Conservation (phyloP, 495 filamentous ascomycete species). For the Cairneyella variabilis region DNA sequence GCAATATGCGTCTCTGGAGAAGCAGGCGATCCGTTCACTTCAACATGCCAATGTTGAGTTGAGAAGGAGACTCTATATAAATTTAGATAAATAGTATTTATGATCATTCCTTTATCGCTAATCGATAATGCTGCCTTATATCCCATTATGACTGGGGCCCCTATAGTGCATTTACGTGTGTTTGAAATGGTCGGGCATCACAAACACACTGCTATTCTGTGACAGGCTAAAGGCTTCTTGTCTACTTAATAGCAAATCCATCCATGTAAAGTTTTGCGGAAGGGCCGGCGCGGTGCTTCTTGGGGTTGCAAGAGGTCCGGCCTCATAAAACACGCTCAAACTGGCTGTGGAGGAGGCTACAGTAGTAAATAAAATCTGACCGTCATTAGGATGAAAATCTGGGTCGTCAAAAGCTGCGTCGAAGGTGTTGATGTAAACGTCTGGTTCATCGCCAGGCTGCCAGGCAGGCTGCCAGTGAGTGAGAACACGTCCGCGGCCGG, state of each 20-base stretch:
- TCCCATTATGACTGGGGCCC: conserved; percentile 2
- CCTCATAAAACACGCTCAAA: conserved; percentile 4
- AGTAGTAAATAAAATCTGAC: conserved; percentile 3
- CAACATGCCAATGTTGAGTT: conserved; percentile 1
- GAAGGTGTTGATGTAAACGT: not conserved
- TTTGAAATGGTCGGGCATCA: conserved; percentile 6
- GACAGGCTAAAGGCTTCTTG: conserved; percentile 2
- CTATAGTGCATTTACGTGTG: not conserved
- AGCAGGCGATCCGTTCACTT: conserved; percentile 7
- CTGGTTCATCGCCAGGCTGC: not conserved
- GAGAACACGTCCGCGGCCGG: not conserved
- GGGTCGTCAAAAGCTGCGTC: conserved; percentile 7
- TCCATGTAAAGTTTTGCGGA: conserved; percentile 3
- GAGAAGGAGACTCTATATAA: not conserved
- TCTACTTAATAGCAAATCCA: conserved; percentile 2
- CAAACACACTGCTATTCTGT: conserved; percentile 2
- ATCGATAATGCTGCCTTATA: conserved; percentile 2
- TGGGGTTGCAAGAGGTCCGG: not conserved
- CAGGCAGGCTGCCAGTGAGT: no score
- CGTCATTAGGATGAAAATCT: conserved; percentile 5
- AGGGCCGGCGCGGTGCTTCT: not conserved
- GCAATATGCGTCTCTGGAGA: conserved; percentile 5
- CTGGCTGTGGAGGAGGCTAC: conserved; percentile 3
- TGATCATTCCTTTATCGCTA: conserved; percentile 1
- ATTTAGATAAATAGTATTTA: conserved; percentile 3